These are phyloP conservation scores for Gymnopilus junonius DNA, from an alignment of 768 basidiomycete species.

Conservation along the genomic window DNA sequence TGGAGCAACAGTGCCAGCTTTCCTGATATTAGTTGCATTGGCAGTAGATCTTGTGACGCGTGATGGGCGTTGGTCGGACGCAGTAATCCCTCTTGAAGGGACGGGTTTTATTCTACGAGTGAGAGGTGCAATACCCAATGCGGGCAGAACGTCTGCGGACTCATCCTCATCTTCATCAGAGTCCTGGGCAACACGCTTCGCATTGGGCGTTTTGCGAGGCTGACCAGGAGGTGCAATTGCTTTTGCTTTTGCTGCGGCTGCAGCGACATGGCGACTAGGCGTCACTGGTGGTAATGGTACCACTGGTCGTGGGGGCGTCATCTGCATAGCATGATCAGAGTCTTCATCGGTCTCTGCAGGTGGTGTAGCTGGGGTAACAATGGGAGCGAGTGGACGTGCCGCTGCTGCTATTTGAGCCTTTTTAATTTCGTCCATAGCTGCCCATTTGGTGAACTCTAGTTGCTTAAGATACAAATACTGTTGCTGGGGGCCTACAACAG, in stretches of 20 bases:
- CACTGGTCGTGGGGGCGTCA: conserved; percentile 41
- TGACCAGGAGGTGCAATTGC: conserved; percentile 81
- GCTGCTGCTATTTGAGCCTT: conserved; percentile 47
- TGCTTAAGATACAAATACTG: conserved; percentile 97
- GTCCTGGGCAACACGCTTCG: conserved; percentile 71
- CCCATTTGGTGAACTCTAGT: conserved; percentile 92
- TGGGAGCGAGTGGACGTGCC: conserved; percentile 36
- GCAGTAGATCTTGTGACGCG: conserved; percentile 77
- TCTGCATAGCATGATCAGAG: conserved; percentile 43
- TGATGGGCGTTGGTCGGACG: conserved; percentile 74
- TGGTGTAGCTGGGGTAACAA: conserved; percentile 79
- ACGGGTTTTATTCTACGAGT: conserved; percentile 42
- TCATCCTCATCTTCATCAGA: conserved; percentile 68
- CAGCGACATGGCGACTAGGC: conserved; percentile 75
- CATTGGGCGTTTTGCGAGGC: conserved; percentile 85
- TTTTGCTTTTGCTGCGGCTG: conserved; percentile 70
- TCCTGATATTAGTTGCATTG: conserved; percentile 56
- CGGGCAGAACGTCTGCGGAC: conserved; percentile 58
- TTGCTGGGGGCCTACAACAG: conserved; percentile 90
- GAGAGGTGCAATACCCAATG: conserved; percentile 55
- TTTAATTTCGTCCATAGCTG: conserved; percentile 81
- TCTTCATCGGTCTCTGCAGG: conserved; percentile 79
- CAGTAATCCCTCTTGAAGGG: conserved; percentile 52
- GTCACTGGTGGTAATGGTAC: conserved; percentile 72
- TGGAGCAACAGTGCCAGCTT: conserved; percentile 46